Evolutionary conservation across 306 rosid species (phyloP).

Genomic region (Alnus rubra): DNA sequence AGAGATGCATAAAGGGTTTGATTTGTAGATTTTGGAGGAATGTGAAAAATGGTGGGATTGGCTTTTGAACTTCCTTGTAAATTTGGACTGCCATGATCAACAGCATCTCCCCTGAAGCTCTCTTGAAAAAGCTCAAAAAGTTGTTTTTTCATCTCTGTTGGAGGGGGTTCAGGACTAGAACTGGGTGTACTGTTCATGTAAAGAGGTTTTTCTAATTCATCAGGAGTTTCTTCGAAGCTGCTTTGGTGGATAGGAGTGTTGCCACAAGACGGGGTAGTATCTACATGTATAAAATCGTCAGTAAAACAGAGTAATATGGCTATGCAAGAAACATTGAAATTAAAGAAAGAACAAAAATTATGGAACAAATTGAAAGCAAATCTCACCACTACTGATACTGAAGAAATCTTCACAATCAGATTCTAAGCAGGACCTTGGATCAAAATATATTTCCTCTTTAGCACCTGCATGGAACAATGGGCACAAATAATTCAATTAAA

Average conservation of each 20-base stretch:
- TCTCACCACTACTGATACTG: slow-evolving; percentile 49
- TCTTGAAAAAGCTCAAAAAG: slow-evolving; percentile 50
- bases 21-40: slow-evolving; percentile 9
- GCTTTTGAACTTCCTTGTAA: slow-evolving; percentile 8
- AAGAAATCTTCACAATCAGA: slow-evolving; percentile 57
- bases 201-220: not conserved
- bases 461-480: slow-evolving; percentile 28
- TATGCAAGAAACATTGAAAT: too few species aligned
- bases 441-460: slow-evolving; percentile 38
- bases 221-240: not conserved
- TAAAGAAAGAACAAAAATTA: not conserved
- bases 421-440: slow-evolving; percentile 33
- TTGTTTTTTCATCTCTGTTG: slow-evolving; percentile 31
- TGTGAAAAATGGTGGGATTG: not conserved
- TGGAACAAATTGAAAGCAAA: not conserved
- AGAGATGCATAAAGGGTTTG: not conserved
- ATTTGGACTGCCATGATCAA: slow-evolving; percentile 14
- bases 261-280: slow-evolving; percentile 36
- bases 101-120: slow-evolving; percentile 17
- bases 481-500: not conserved
- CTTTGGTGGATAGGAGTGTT: slow-evolving; percentile 24
- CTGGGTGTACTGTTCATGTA: not conserved
- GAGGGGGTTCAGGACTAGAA: slow-evolving; percentile 5
- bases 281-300: slow-evolving; percentile 14
- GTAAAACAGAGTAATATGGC: too few species aligned